Conservation (phyloP, 2,329 filamentous ascomycete genomes). For the Claviceps cyperi region DNA sequence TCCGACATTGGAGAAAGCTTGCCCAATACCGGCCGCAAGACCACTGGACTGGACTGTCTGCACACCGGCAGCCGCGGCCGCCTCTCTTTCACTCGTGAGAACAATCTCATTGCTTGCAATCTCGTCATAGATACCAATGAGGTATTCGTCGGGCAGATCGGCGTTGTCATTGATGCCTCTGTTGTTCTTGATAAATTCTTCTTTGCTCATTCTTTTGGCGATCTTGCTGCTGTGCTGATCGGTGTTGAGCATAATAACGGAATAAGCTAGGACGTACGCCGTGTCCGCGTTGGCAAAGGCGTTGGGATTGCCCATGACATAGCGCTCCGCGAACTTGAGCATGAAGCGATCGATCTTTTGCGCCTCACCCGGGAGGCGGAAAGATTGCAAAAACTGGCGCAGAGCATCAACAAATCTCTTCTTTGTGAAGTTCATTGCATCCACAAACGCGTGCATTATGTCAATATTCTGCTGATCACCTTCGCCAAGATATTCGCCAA, state of each 20-base stretch:
- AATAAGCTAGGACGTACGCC: slow-evolving; percentile 90
- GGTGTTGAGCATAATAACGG: slow-evolving; percentile 91
- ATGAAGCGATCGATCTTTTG: slow-evolving; percentile 99
- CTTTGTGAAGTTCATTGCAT: slow-evolving; percentile 84
- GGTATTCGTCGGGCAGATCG: slow-evolving; percentile 84
- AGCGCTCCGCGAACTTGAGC: slow-evolving; percentile 96
- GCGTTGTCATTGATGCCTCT: slow-evolving; percentile 94
- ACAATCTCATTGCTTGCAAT: slow-evolving; percentile 89
- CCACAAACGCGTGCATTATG: slow-evolving; percentile 97
- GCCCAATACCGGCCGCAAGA: slow-evolving; percentile 69
- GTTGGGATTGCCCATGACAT: slow-evolving; percentile 87
- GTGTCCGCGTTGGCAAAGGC: slow-evolving; percentile 97
- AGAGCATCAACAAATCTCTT: slow-evolving; percentile 86
- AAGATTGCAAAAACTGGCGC: slow-evolving; percentile 82
- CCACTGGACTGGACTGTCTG: slow-evolving; percentile 40
- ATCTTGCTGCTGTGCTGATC: slow-evolving; percentile 88
- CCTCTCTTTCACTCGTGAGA: slow-evolving; percentile 78
- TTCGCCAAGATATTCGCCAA: slow-evolving; percentile 90
- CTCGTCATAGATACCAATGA: slow-evolving; percentile 80
- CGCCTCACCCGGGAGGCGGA: slow-evolving; percentile 86
- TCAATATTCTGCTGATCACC: slow-evolving; percentile 87
- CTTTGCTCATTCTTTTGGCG: slow-evolving; percentile 73
- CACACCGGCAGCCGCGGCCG: slow-evolving; percentile 65
- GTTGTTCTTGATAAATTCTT: slow-evolving; percentile 99
- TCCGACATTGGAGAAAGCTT: slow-evolving; percentile 81